Evolutionary conservation across 768 basidiomycete genomes (phyloP), one percentile per base, ranked within the genome.

Genomic region (Mycena polygramma): DNA sequence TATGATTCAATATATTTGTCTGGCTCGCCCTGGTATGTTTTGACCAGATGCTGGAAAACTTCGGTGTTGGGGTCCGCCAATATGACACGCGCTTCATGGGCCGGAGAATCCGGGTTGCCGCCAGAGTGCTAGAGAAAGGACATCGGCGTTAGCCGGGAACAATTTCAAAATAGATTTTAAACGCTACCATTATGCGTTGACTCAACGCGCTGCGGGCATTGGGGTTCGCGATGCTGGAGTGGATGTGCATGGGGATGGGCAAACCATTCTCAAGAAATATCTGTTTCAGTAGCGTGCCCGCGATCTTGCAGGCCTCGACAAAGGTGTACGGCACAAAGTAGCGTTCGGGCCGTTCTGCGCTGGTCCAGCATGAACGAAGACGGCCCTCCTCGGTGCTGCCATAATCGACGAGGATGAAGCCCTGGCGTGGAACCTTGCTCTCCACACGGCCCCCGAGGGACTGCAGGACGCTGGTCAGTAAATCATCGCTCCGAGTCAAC

Each of bases 251-350:
- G 36, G 86, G 84, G 66, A 94, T 91, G 1, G 92, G 88, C 4
- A 73, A 76, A 7, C 89, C 91, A 41, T 90, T 83, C 68, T 92
- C 89, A 19, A 90, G 80, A 70, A 95, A 94, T 41, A 94, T 92
- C 75, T 94, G 93, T 79, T 88, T 92, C 62, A 94, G 75, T 17
- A 93, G 79, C 85, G 88, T 89, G 15, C 91, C 90, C 0, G 89
- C 88, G n/a, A 91, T 87, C 79, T 92, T 93, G 82, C 94, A 94
- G n/a, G 93, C 92, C 45, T 94, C 92, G 19, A 95, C 89, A 76
- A 89, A 95, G 58, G 92, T 92, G 77, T 91, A 91, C 10, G 93
- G 93, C 52, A 94, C 93, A 71, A 95, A 92, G 77, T 89, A 86
- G 65, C 94, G 83, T 36, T 93, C 91, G 9, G 94, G 93, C 66